Evolutionary conservation across 2,329 filamentous ascomycete species (phyloP), one percentile per base, ranked within the genome.

Genomic region (Hymenoscyphus repandus): DNA sequence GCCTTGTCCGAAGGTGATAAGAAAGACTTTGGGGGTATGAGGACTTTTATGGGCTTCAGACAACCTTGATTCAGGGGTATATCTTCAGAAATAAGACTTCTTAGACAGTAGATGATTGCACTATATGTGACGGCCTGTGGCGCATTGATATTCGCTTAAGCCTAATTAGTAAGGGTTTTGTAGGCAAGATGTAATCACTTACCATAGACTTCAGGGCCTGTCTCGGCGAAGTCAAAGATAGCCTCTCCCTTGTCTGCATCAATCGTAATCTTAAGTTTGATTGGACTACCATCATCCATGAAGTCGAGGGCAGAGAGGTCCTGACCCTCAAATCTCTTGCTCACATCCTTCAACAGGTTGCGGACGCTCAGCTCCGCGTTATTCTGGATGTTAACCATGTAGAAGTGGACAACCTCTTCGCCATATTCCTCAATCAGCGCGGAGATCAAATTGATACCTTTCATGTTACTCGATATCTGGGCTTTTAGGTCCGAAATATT

Each of bases 61-160:
- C 89, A 95, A 57, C 89, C 89, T 69, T 95, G 89, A 70, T 95
- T 95, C 3, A 95, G 77, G 0, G 89, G 90, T 12, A 95, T 91
- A 59, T 92, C 87, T 57, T 88, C 81, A 34, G 79, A 83, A 61
- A 95, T 90, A 51, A 95, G 76, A 62, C 84, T 88, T 41, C 89
- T 82, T 11, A 95, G 75, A 60, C 86, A 90, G 74, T 95, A 95
- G 64, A 93, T 92, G 63, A 93, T 91, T 45, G 88, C 88, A 33
- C 80, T 86, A 69, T 88, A 90, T 0, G 87, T 91, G 43, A 93
- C 86, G 2, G 88, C 88, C 68, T 89, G 79, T 0, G 88, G 88
- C 0, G 88, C 88, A 62, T 93, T 93, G 68, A 85, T 85, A 60
- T 90, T 91, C 39, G 76, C 77, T 74, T 88, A n/a, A n/a, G 2